phyloP scores from a whole-genome alignment of 768 basidiomycete species.

The Calvatia gigantea region DNA sequence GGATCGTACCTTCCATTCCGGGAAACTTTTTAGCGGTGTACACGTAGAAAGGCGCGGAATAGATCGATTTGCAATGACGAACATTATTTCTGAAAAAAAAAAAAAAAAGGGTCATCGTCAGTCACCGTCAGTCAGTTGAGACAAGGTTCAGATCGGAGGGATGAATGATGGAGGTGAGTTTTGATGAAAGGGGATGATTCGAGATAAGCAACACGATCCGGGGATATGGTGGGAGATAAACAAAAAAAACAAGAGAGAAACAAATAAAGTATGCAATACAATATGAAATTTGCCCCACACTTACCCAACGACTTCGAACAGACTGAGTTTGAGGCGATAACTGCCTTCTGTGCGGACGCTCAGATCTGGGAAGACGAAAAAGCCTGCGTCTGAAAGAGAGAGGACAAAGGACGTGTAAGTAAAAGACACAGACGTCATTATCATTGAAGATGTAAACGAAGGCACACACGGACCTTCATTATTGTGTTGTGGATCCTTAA shows the following conservation, averaged over 20 bases:
- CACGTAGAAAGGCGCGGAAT: conserved; percentile 87
- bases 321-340: conserved; percentile 65
- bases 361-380: conserved; percentile 96
- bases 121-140: neutral
- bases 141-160: neutral
- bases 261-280: too few species aligned
- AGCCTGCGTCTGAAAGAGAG: conserved; percentile 75
- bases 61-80: conserved; percentile 86
- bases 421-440: too few species aligned
- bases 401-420: conserved; percentile 12
- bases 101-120: conserved; percentile 1
- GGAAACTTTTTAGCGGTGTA: conserved; percentile 97
- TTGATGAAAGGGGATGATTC: neutral
- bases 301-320: conserved; percentile 92
- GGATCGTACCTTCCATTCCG: conserved; percentile 80
- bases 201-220: conserved; percentile 5
- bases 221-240: conserved; percentile 8
- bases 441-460: too few species aligned
- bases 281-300: conserved; percentile 32
- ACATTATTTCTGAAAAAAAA: conserved; percentile 62
- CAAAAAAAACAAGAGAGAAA: neutral
- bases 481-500: conserved; percentile 65
- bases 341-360: conserved; percentile 90
- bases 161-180: neutral
- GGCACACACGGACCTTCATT: conserved; percentile 42